Percentiles rank a stretch among this genome's conserved stretches.
phyloP scores from a whole-genome alignment of 805 yeast species.

The Kuraishia molischiana region DNA sequence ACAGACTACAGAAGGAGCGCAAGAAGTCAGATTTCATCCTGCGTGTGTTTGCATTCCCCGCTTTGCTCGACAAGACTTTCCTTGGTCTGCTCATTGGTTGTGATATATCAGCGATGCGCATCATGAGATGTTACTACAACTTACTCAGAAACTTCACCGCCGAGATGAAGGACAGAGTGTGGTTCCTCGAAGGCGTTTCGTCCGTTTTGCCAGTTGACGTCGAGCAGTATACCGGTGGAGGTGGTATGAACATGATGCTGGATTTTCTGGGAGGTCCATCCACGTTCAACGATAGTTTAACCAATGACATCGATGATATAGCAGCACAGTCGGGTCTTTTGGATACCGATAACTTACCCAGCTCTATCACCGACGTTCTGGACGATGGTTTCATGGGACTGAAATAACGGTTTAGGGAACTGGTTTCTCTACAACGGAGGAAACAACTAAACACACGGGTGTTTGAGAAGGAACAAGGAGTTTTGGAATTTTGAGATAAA shows the following conservation, averaged over 20 bases:
- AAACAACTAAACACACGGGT: too few species aligned
- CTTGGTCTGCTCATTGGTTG: constrained; percentile 73
- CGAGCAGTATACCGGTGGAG: constrained; percentile 84
- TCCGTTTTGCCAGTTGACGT: constrained; percentile 86
- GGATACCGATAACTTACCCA: constrained; percentile 48
- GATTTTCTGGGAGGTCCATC: constrained; percentile 69
- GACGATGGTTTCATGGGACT: constrained; percentile 26
- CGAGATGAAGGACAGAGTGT: constrained; percentile 81
- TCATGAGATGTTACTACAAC: constrained; percentile 82
- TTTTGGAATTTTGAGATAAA: too few species aligned
- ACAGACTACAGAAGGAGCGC: constrained; percentile 72
- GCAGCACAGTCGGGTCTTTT: constrained; percentile 34
- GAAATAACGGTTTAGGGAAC: too few species aligned
- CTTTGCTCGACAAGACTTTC: constrained; percentile 74
- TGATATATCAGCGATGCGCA: constrained; percentile 80
- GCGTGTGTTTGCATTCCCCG: constrained; percentile 88
- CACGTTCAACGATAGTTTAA: constrained; percentile 19
- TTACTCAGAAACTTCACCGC: constrained; percentile 72
- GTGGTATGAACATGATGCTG: constrained; percentile 88
- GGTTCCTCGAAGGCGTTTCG: constrained; percentile 91
- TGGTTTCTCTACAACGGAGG: too few species aligned
- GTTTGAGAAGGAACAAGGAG: too few species aligned
- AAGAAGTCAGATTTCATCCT: constrained; percentile 79
- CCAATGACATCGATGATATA: constrained; percentile 32
- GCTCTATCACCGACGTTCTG: constrained; percentile 39